Percentiles rank a stretch among this genome's conserved stretches.
Conservation (phyloP, 1,284 basidiomycete species). For the Malassezia psittaci region DNA sequence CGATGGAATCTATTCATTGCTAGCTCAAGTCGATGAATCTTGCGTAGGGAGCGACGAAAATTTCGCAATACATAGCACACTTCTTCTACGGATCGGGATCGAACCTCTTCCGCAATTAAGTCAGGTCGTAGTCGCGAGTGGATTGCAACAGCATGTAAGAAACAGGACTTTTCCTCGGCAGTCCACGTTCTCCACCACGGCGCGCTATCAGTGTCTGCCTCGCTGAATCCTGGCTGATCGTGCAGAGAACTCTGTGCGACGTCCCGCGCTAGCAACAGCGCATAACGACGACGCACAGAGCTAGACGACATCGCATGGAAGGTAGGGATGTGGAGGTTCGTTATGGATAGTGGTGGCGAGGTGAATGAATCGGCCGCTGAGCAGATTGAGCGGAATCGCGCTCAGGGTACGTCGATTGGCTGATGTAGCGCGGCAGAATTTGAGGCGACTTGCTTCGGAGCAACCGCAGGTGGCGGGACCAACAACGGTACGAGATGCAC, state of each 20-base stretch:
- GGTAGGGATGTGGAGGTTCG: constrained; percentile 1
- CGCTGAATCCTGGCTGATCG: too few relatives aligned
- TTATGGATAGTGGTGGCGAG: neutral
- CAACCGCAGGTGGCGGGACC: neutral
- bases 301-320: neutral
- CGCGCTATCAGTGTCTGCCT: neutral
- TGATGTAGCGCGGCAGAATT: constrained; percentile 7
- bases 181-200: constrained; percentile 55
- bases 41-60: constrained; percentile 3
- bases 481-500: constrained; percentile 8
- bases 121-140: constrained; percentile 64
- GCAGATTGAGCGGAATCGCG: constrained; percentile 6
- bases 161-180: constrained; percentile 57
- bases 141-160: constrained; percentile 59
- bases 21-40: neutral
- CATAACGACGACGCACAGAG: constrained; percentile 3
- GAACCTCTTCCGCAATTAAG: constrained; percentile 58
- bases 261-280: constrained; percentile 2
- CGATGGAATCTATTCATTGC: neutral
- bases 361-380: neutral
- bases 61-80: constrained; percentile 1
- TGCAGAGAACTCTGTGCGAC: neutral
- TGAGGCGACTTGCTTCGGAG: constrained; percentile 3
- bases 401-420: neutral
- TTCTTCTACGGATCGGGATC: constrained; percentile 13